Evolutionary conservation across 768 basidiomycete species (phyloP).

Genomic region (Auriscalpium vulgare): DNA sequence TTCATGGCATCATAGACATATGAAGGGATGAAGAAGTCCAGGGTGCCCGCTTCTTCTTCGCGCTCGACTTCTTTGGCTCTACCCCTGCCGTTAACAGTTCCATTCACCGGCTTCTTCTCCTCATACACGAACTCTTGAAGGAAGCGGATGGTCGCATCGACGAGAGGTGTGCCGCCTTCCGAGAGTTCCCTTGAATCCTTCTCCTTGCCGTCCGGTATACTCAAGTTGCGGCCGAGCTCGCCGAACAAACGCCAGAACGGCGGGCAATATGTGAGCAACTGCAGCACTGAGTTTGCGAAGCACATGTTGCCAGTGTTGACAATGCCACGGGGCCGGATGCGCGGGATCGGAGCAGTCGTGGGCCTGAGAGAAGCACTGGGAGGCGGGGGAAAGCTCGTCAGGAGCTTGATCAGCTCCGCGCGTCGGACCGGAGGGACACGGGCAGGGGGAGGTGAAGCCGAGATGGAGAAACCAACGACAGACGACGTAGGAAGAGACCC

Average conservation of each 20-base stretch:
- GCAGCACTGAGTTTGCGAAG: slow-evolving; percentile 92
- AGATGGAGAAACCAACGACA: slow-evolving; percentile 67
- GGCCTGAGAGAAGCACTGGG: slow-evolving; percentile 1
- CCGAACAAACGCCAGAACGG: slow-evolving; percentile 76
- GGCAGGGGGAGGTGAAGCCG: slow-evolving; percentile 35
- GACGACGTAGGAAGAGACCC: slow-evolving; percentile 60
- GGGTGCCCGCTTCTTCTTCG: slow-evolving; percentile 40
- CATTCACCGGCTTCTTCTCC: slow-evolving; percentile 20
- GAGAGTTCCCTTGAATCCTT: slow-evolving; percentile 22
- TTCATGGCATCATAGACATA: slow-evolving; percentile 90
- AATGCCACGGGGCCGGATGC: slow-evolving; percentile 68
- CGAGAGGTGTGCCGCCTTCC: slow-evolving; percentile 38
- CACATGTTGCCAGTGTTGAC: slow-evolving; percentile 97
- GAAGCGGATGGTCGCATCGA: slow-evolving; percentile 66
- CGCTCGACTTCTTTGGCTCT: slow-evolving; percentile 30
- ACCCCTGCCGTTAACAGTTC: slow-evolving; percentile 30
- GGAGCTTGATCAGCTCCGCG: slow-evolving; percentile 45
- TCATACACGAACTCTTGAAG: slow-evolving; percentile 60
- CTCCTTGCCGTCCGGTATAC: slow-evolving; percentile 20
- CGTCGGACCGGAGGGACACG: slow-evolving; percentile 24
- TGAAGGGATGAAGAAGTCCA: slow-evolving; percentile 75
- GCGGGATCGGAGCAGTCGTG: slow-evolving; percentile 15
- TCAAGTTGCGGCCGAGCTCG: slow-evolving; percentile 53
- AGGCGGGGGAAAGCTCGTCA: slow-evolving; percentile 32
- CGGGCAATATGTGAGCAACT: slow-evolving; percentile 82